A percentile compares a stretch with the other conserved stretches of the same genome.
Conservation (phyloP, 2,329 filamentous ascomycete species). For the Trichoderma koningiopsis region DNA sequence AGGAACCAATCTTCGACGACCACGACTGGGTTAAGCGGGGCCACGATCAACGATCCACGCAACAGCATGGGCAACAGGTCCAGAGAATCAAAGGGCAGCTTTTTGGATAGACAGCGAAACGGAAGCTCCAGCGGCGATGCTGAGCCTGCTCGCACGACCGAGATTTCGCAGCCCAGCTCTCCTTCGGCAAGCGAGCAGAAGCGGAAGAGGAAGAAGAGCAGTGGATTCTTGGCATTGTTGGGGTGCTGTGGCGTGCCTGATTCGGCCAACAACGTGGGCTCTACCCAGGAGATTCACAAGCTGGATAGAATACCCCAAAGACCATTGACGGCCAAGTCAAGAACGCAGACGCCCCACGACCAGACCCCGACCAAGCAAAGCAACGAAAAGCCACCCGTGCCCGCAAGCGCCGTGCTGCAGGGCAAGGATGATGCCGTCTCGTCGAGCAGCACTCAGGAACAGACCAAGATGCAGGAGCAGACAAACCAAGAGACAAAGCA, state of each 20-base stretch:
- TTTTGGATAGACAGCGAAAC: conserved; percentile 64
- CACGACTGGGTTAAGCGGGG: conserved; percentile 61
- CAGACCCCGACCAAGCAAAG: conserved; percentile 45
- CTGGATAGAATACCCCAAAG: conserved; percentile 58
- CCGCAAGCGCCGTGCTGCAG: conserved; percentile 40
- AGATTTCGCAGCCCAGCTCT: conserved; percentile 55
- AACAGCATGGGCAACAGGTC: conserved; percentile 66
- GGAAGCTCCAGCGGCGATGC: conserved; percentile 62
- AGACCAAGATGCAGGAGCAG: conserved; percentile 45
- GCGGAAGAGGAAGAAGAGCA: conserved; percentile 59
- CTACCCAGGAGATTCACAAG: conserved; percentile 60
- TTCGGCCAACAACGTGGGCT: conserved; percentile 56
- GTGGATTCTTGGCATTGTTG: conserved; percentile 61
- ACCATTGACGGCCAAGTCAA: conserved; percentile 57
- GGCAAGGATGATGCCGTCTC: conserved; percentile 50
- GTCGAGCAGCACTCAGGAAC: conserved; percentile 51
- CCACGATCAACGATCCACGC: conserved; percentile 59
- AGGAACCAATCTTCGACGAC: conserved; percentile 62
- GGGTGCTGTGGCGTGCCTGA: conserved; percentile 69
- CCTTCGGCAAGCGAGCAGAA: conserved; percentile 52
- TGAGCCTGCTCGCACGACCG: conserved; percentile 53
- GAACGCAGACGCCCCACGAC: conserved; percentile 56
- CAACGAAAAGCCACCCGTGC: conserved; percentile 54
- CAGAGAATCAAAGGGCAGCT: conserved; percentile 66
- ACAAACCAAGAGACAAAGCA: conserved; percentile 53